Percentiles rank a stretch among this genome's conserved stretches.
Evolutionary conservation across 179 eudicot genomes (phyloP).

Genomic region (Silene vulgaris): DNA sequence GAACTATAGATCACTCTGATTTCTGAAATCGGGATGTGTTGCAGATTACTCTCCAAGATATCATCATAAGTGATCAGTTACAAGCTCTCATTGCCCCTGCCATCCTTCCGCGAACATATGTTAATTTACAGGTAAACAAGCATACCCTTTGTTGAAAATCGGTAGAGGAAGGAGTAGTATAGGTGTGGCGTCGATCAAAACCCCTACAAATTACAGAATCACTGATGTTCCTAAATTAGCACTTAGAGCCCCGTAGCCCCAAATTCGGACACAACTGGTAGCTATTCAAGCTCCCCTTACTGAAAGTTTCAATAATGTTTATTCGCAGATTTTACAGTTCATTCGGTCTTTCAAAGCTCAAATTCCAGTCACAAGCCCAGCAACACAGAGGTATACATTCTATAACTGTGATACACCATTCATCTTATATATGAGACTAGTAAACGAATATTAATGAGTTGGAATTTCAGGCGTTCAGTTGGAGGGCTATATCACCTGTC

Average conservation of each 20-base stretch:
- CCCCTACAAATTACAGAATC: too few species aligned
- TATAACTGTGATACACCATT: not conserved
- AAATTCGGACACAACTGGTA: too few species aligned
- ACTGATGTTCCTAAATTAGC: too few species aligned
- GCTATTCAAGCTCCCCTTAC: too few species aligned
- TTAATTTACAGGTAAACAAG: constrained; percentile 60
- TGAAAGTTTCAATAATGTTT: not conserved
- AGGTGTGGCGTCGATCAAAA: too few species aligned
- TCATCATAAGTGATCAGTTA: constrained; percentile 63
- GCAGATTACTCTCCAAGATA: constrained; percentile 70
- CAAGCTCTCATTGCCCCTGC: constrained; percentile 89
- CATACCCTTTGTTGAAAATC: not conserved
- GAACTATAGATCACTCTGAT: not conserved
- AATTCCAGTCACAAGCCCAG: constrained; percentile 56
- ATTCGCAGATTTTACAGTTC: constrained; percentile 71
- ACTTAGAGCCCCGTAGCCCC: too few species aligned
- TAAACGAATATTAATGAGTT: not conserved
- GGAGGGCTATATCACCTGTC: constrained; percentile 93
- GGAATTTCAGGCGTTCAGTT: constrained; percentile 49
- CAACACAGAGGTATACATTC: constrained; percentile 43
- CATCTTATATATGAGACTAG: not conserved
- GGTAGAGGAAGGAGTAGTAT: too few species aligned
- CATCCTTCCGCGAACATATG: constrained; percentile 68
- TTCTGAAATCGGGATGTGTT: constrained; percentile 13
- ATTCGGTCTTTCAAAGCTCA: constrained; percentile 71